Base-by-base conservation (phyloP, 2,329 filamentous ascomycete genomes). In the Zelopaecilomyces penicillatus region DNA sequence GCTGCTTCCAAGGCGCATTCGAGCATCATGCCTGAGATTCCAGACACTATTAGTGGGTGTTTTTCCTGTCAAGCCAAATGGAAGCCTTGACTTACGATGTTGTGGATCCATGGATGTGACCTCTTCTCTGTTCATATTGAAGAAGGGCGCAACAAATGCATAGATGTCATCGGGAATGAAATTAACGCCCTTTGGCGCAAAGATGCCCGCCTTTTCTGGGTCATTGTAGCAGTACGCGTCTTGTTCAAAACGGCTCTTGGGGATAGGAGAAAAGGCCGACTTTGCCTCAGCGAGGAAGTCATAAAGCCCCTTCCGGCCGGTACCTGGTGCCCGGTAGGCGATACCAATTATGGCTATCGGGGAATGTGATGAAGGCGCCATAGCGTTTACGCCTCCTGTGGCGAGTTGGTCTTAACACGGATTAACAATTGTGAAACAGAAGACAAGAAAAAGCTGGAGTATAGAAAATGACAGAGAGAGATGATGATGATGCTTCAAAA, bases 221-320 rank as follows among this genome's bases (percentile, higher is more conserved):
- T 42, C 42, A 5, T 64, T 61, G 39, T 67, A 60, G 42, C 65
- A 57, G 49, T 64, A 58, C 36, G 45, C 63, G 49, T 53, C 60
- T 49, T 59, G 63, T 50, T 69, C 68, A 59, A 75, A 76, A 31
- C 73, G 61, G 43, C 67, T 61, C 47, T 65, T 55, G 9, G 67
- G 66, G 1, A 68, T 57, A 29, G 61, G 57, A 11, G 60, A 62
- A 50, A 58, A 68, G 10, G 62, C 65, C 10, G 58, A 62, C 12
- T 60, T 57, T 8, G 47, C 45, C 31, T 47, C 43, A 28, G 40
- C 39, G 5, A 50, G 57, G 36, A 39, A 49, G 19, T 49, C 47
- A 41, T 42, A 49, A 12, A 49, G 30, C 5, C 47, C 47, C 29
- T 49, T 49, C 19, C 47, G 29, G 30, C 47, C 47, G 12, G 44